These are phyloP conservation scores for Cenchrus purpureus DNA, from an alignment of 176 grass and related monocot species.

Conservation along the genomic window DNA sequence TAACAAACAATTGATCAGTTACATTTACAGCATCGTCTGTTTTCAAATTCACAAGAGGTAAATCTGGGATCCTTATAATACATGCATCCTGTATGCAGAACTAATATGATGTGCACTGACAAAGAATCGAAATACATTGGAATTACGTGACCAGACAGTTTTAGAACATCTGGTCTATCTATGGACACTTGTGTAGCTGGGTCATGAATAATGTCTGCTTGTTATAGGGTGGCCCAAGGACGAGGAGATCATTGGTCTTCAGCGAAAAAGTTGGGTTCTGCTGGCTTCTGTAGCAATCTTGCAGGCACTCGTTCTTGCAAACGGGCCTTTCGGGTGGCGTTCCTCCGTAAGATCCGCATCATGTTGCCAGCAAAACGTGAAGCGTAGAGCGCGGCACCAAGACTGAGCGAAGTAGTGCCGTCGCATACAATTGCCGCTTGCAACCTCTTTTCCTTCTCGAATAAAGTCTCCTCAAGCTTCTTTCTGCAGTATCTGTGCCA, in stretches of 20 bases:
- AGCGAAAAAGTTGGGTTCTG: slow-evolving; percentile 83
- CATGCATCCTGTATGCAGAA: slow-evolving; percentile 8
- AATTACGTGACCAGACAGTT: slow-evolving; percentile 20
- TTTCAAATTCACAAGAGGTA: not conserved
- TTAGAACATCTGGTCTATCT: slow-evolving; percentile 35
- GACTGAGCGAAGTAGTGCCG: slow-evolving; percentile 58
- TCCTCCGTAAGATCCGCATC: slow-evolving; percentile 68
- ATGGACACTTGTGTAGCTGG: slow-evolving; percentile 34
- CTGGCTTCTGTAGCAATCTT: slow-evolving; percentile 82
- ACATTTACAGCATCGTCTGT: slow-evolving; percentile 24
- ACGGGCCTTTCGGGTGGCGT: slow-evolving; percentile 67
- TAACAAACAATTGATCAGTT: not conserved
- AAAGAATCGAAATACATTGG: slow-evolving; percentile 33
- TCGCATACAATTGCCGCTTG: slow-evolving; percentile 70
- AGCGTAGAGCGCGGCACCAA: slow-evolving; percentile 76
- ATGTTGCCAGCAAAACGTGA: slow-evolving; percentile 85
- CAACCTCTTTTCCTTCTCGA: slow-evolving; percentile 79
- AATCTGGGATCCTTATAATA: slow-evolving; percentile 31
- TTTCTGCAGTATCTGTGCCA: slow-evolving; percentile 87
- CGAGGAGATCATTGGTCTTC: slow-evolving; percentile 47
- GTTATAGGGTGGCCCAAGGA: not conserved
- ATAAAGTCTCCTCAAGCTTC: slow-evolving; percentile 78
- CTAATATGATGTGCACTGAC: slow-evolving; percentile 22
- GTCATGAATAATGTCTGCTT: slow-evolving; percentile 21
- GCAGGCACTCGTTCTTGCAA: slow-evolving; percentile 75